Percentiles rank a stretch among this genome's conserved stretches.
phyloP scores from a whole-genome alignment of 495 filamentous ascomycete species.

The Penicillium riverlandense region DNA sequence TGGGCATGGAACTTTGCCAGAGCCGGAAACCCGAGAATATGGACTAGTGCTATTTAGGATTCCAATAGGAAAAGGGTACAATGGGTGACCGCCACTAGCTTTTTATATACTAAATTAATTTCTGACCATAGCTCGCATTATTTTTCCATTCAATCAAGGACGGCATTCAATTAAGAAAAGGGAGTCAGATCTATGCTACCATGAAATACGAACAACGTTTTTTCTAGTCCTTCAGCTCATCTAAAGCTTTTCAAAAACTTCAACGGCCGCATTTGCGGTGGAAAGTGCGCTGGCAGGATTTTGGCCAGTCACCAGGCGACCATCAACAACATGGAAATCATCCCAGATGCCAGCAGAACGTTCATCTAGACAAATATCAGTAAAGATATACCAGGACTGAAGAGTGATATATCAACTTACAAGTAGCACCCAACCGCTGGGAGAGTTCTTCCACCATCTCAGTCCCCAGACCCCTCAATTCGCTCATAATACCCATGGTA shows the following conservation, averaged over 20 bases:
- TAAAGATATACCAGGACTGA: constrained; percentile 1
- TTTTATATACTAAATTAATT: no score
- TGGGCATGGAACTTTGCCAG: no score
- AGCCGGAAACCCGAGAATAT: no score
- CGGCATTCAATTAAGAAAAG: no score
- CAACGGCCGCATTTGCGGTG: constrained; percentile 36
- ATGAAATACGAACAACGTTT: no score
- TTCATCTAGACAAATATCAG: constrained; percentile 19
- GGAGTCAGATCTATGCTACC: no score
- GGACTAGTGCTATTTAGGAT: no score
- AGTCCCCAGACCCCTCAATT: constrained; percentile 23
- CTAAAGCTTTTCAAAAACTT: constrained; percentile 34
- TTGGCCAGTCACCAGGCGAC: constrained; percentile 62
- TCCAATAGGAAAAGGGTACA: no score
- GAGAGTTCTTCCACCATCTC: constrained; percentile 33
- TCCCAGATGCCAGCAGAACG: constrained; percentile 36
- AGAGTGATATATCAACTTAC: constrained; percentile 16
- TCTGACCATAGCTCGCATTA: no score
- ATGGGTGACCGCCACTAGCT: no score
- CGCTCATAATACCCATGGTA: constrained; percentile 27
- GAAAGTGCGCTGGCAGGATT: constrained; percentile 57
- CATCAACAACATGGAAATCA: constrained; percentile 40
- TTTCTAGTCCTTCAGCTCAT: background rate
- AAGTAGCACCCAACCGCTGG: constrained; percentile 25
- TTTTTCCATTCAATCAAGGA: no score